Percentiles rank a stretch among this genome's conserved stretches.
Conservation (phyloP, 768 basidiomycete species). For the Trametes maxima region DNA sequence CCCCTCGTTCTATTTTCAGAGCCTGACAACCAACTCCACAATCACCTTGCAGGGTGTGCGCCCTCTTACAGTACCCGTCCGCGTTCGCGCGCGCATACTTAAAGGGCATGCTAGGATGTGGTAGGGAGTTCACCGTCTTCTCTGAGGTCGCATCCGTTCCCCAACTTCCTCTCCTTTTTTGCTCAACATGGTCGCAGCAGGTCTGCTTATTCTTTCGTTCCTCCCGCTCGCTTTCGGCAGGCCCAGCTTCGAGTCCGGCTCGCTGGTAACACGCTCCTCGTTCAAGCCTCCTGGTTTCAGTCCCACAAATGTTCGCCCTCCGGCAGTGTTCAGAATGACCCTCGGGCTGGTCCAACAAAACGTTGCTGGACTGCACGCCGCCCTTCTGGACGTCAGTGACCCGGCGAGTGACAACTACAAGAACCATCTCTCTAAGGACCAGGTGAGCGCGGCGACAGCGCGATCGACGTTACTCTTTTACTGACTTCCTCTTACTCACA, state of each 20-base stretch:
- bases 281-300: too few species aligned
- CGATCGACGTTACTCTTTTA: neutral
- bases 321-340: conserved; percentile 29
- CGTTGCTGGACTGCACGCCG: conserved; percentile 37
- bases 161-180: conserved; percentile 1
- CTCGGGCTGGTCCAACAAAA: conserved; percentile 38
- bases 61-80: too few species aligned
- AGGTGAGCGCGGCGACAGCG: conserved; percentile 28
- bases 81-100: too few species aligned
- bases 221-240: conserved; percentile 22
- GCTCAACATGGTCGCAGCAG: conserved; percentile 23
- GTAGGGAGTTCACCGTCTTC: neutral
- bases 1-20: too few species aligned
- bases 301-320: too few species aligned
- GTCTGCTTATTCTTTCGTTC: conserved; percentile 20
- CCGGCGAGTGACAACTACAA: conserved; percentile 40
- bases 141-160: conserved; percentile 12
- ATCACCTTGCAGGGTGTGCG: too few species aligned
- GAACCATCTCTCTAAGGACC: conserved; percentile 39
- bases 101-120: too few species aligned
- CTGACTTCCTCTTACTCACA: neutral
- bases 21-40: too few species aligned
- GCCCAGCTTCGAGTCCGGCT: conserved; percentile 14
- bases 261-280: conserved; percentile 7
- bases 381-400: conserved; percentile 38